Evolutionary conservation across 2,329 filamentous ascomycete species (phyloP).

Genomic region (Microcyclospora tardicrescens): DNA sequence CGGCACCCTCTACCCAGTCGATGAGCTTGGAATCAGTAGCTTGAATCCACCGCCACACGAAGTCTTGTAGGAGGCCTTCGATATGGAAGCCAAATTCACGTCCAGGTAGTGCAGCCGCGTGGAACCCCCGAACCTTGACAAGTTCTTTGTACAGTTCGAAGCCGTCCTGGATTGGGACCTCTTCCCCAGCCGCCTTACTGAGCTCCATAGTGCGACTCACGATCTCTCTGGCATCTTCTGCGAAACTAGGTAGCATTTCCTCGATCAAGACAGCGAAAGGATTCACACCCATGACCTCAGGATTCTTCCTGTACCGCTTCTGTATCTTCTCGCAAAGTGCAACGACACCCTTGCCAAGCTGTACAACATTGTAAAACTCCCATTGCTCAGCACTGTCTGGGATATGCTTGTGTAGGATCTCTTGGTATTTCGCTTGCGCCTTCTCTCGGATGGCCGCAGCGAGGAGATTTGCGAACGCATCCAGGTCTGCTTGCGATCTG

Average conservation of each 20-base stretch:
- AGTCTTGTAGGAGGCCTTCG: constrained; percentile 73
- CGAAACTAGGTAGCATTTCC: constrained; percentile 78
- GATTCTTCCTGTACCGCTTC: constrained; percentile 81
- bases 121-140: constrained; percentile 70
- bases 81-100: constrained; percentile 75
- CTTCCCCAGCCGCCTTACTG: constrained; percentile 53
- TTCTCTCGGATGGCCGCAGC: constrained; percentile 59
- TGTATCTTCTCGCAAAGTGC: constrained; percentile 78
- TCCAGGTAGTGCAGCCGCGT: constrained; percentile 58
- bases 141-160: constrained; percentile 89
- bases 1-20: constrained; percentile 76
- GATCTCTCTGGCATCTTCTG: constrained; percentile 76
- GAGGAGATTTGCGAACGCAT: constrained; percentile 60
- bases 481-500: constrained; percentile 53
- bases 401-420: constrained; percentile 65
- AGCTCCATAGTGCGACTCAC: constrained; percentile 67
- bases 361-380: constrained; percentile 83
- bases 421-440: constrained; percentile 67
- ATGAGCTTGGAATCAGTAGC: constrained; percentile 67
- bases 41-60: constrained; percentile 91
- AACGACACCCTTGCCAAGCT: constrained; percentile 73
- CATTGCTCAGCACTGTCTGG: constrained; percentile 69
- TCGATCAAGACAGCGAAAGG: constrained; percentile 61
- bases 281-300: constrained; percentile 69
- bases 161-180: constrained; percentile 79